These are phyloP conservation scores for Fusarium proliferatum DNA, from an alignment of 2,329 filamentous ascomycete genomes.

Conservation along the genomic window DNA sequence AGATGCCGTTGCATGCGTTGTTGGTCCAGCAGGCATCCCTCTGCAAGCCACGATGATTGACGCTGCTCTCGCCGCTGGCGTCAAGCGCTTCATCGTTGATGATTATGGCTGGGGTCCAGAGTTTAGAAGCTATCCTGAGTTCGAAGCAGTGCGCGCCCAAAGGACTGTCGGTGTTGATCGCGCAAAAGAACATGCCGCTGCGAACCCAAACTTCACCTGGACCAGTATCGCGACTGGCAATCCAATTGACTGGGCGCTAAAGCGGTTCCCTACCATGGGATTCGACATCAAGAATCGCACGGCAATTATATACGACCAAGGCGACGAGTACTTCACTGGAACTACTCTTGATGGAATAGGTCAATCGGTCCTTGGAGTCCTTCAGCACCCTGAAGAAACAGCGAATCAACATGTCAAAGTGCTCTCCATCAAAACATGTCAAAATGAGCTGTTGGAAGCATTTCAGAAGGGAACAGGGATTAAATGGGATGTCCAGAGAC, in stretches of 20 bases:
- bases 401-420: constrained; percentile 20
- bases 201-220: constrained; percentile 23
- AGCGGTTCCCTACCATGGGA: constrained; percentile 26
- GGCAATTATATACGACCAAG: constrained; percentile 23
- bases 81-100: constrained; percentile 27
- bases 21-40: constrained; percentile 22
- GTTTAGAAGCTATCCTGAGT: constrained; percentile 27
- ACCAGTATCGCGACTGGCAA: constrained; percentile 26
- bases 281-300: constrained; percentile 7
- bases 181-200: constrained; percentile 1
- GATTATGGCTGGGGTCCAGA: constrained; percentile 31
- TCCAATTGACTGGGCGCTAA: constrained; percentile 32
- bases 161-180: constrained; percentile 10
- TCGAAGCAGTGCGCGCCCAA: constrained; percentile 21
- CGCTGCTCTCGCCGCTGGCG: constrained; percentile 24
- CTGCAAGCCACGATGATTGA: constrained; percentile 29
- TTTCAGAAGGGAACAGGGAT: constrained; percentile 1
- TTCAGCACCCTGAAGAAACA: constrained; percentile 20
- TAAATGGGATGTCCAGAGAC: constrained; percentile 6
- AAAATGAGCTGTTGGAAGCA: constrained; percentile 20
- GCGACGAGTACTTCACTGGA: constrained; percentile 20
- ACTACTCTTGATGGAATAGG: constrained; percentile 28
- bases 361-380: constrained; percentile 27
- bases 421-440: constrained; percentile 28
- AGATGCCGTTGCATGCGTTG: constrained; percentile 17